These are phyloP conservation scores for Aspergillus neoniger DNA, from an alignment of 2,329 filamentous ascomycete species.

Conservation along the genomic window DNA sequence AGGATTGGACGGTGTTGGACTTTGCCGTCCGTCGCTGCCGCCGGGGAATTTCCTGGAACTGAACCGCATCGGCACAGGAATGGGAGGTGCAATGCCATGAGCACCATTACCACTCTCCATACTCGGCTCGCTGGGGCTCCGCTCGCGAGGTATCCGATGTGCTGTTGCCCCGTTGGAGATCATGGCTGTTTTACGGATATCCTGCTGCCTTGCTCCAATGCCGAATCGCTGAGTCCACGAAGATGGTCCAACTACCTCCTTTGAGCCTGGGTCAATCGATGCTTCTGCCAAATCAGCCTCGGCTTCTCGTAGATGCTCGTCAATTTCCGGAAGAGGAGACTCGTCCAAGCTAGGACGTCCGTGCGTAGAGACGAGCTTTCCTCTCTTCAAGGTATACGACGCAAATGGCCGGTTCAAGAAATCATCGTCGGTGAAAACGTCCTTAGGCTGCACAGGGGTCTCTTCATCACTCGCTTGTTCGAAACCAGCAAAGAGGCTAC, in stretches of 20 bases:
- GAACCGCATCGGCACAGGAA: constrained; percentile 84
- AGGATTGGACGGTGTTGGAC: constrained; percentile 67
- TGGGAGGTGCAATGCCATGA: constrained; percentile 65
- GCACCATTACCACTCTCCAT: constrained; percentile 42
- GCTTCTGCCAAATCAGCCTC: constrained; percentile 31
- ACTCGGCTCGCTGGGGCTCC: constrained; percentile 50
- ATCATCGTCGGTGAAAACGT: constrained; percentile 48
- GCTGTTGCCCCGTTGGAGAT: constrained; percentile 76
- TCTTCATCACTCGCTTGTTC: constrained; percentile 65
- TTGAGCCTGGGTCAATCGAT: constrained; percentile 3
- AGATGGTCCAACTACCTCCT: constrained; percentile 16
- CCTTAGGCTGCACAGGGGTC: constrained; percentile 25
- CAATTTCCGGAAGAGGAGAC: constrained; percentile 37
- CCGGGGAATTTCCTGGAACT: constrained; percentile 77
- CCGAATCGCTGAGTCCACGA: constrained; percentile 38
- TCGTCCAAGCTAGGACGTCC: constrained; percentile 36
- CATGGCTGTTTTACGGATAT: constrained; percentile 76
- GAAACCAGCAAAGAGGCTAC: constrained; percentile 84
- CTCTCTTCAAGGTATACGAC: constrained; percentile 45
- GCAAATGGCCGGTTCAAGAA: constrained; percentile 48
- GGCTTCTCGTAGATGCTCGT: constrained; percentile 38
- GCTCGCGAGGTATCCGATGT: constrained; percentile 64
- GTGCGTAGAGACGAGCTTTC: constrained; percentile 44
- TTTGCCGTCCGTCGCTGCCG: constrained; percentile 74
- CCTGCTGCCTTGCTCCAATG: constrained; percentile 52